Evolutionary conservation across 2,329 filamentous ascomycete species (phyloP), one percentile per base, ranked within the genome.

Genomic region (Intubia oerlemansii): DNA sequence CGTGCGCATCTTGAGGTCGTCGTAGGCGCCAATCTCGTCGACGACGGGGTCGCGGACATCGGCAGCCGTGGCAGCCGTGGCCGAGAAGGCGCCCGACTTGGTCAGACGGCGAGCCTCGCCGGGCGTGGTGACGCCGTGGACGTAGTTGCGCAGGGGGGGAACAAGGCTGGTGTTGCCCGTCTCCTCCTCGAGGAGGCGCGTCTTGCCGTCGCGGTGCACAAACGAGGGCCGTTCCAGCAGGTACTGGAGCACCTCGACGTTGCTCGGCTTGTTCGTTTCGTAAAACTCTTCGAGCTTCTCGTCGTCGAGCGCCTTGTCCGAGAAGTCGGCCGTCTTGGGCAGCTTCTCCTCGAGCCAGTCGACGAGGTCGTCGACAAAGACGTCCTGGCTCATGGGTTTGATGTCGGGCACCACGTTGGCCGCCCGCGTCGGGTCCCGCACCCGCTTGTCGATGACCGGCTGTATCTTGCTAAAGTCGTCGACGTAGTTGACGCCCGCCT

Each of bases 381-480:
- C 69, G 37, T 67, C 61, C 32, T 64, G 51, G 32, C 52, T 57
- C 50, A 73, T 71, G 51, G 73, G 63, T 36, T 62, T 53, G 25
- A 70, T 59, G 24, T 27, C 27, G 9, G 17, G 5, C 15, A 30
- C 30, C 20, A 30, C 25, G 12, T 25, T 18, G 12, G 22, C 24
- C 13, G 26, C 17, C 28, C 57, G 54, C 31, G 66, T 58, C 39
- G 65, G 57, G 42, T 26, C 23, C 33, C 52, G 58, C 39, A 52
- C 63, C 47, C 56, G 67, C 45, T 73, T 65, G 54, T 95, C 85
- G 35, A 88, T 64, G 28, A 79, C 59, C 30, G 81, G 79, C 43
- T 80, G 67, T 37, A 85, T 62, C 32, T 64, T 63, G 34, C 75
- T 67, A 43, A 92, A 76, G 49, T 91, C 80, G 47, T 93, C 82